These are phyloP conservation scores for Thuidium tamariscinum DNA, from an alignment of 225 moss, liverwort and hornwort species.

Conservation along the genomic window DNA sequence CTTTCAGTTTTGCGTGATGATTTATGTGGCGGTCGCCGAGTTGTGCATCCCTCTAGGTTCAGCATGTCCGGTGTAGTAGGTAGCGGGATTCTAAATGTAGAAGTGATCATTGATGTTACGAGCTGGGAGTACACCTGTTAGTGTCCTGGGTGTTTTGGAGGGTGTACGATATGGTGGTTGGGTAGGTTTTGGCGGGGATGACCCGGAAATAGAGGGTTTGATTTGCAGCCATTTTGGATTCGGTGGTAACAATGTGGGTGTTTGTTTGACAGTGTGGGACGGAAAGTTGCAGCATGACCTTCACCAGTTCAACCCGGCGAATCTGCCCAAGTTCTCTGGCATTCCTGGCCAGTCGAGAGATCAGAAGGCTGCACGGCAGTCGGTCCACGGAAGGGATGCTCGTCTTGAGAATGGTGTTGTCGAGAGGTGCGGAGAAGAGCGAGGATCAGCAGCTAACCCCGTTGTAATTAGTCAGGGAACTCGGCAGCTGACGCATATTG, in stretches of 20 bases:
- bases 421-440: conserved; percentile 18
- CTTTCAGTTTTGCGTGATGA: neutral
- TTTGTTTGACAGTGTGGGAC: conserved; percentile 42
- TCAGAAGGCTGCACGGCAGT: conserved; percentile 4
- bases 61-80: neutral
- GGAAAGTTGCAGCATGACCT: conserved; percentile 42
- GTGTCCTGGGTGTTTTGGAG: neutral
- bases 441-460: conserved; percentile 14
- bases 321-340: conserved; percentile 42
- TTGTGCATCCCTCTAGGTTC: neutral
- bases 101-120: neutral
- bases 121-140: neutral
- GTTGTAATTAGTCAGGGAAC: neutral
- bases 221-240: neutral
- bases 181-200: neutral
- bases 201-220: neutral
- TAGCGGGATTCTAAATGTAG: neutral
- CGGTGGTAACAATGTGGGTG: neutral
- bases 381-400: conserved; percentile 23
- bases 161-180: neutral
- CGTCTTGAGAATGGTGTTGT: conserved; percentile 12
- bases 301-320: conserved; percentile 34
- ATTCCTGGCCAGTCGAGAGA: conserved; percentile 29
- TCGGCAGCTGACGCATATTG: conserved; percentile 2
- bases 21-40: neutral